phyloP scores from a whole-genome alignment of 2,329 filamentous ascomycete species.

The Cercospora zeae-maydis region DNA sequence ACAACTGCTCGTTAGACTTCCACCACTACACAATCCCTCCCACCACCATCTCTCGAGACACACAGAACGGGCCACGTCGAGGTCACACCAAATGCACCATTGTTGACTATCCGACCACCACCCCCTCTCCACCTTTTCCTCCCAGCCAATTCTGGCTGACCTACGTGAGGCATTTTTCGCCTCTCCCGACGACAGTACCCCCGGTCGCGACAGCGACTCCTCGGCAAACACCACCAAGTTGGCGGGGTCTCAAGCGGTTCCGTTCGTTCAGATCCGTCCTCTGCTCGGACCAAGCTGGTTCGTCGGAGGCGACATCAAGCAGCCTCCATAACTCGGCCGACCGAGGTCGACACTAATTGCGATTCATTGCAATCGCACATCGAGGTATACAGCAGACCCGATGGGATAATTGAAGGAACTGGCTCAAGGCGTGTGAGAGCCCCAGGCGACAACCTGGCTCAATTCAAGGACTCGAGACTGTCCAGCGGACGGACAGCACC shows the following conservation, averaged over 20 bases:
- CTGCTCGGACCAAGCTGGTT: constrained; percentile 93
- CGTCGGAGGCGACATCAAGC: constrained; percentile 88
- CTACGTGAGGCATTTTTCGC: constrained; percentile 23
- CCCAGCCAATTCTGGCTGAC: constrained; percentile 21
- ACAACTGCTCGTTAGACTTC: constrained; percentile 15
- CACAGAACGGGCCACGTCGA: background rate
- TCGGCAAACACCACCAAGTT: constrained; percentile 72
- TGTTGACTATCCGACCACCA: constrained; percentile 25
- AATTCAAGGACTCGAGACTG: constrained; percentile 7
- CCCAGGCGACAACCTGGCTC: constrained; percentile 10
- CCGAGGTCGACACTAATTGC: constrained; percentile 9
- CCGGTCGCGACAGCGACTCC: constrained; percentile 33
- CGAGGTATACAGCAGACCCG: constrained; percentile 17
- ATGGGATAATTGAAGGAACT: constrained; percentile 33
- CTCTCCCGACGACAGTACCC: constrained; percentile 9
- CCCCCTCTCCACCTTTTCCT: constrained; percentile 3
- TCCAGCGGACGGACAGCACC: constrained; percentile 2
- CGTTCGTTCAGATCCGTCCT: constrained; percentile 76
- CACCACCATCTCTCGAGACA: background rate
- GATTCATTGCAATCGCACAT: constrained; percentile 8
- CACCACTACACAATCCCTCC: constrained; percentile 5
- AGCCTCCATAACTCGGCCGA: constrained; percentile 84
- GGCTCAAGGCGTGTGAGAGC: constrained; percentile 17
- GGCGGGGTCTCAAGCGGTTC: constrained; percentile 73
- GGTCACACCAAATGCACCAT: constrained; percentile 17